Conservation (phyloP, 805 yeast genomes). For the Wickerhamiella brachini region DNA sequence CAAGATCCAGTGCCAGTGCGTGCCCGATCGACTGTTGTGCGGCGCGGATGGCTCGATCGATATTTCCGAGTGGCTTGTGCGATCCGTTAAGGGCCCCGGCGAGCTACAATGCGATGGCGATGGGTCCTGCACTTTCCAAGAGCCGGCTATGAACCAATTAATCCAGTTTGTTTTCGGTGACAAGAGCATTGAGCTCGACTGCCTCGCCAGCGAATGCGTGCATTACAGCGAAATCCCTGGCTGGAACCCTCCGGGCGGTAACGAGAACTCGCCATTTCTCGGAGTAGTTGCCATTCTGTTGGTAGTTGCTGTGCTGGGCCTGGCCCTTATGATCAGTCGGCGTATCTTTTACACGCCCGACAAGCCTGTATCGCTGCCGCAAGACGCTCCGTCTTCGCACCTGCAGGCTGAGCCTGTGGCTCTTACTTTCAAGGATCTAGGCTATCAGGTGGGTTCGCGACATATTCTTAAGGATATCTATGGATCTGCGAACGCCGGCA, state of each 20-base stretch:
- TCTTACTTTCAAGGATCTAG: conserved; percentile 59
- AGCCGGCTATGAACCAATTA: conserved; percentile 91
- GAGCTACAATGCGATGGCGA: conserved; percentile 65
- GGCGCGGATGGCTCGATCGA: conserved; percentile 92
- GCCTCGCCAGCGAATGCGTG: conserved; percentile 81
- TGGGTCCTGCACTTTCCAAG: conserved; percentile 65
- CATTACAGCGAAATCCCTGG: conserved; percentile 92
- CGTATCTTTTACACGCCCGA: conserved; percentile 3
- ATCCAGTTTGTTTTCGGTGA: conserved; percentile 92
- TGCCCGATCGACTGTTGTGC: conserved; percentile 86
- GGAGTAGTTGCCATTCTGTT: conserved; percentile 16
- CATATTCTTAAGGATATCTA: conserved; percentile 47
- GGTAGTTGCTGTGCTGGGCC: conserved; percentile 13
- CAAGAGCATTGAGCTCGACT: conserved; percentile 65
- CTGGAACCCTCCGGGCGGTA: conserved; percentile 48
- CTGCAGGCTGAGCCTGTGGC: conserved; percentile 40
- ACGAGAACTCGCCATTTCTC: conserved; percentile 17
- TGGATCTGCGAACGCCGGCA: conserved; percentile 76
- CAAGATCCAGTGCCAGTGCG: conserved; percentile 69
- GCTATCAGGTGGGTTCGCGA: conserved; percentile 37
- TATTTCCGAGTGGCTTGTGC: conserved; percentile 80
- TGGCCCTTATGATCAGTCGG: conserved; percentile 4
- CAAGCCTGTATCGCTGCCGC: conserved; percentile 5
- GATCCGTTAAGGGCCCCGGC: conserved; percentile 88
- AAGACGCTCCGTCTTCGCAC: conserved; percentile 9